A percentile compares a stretch with the other conserved stretches of the same genome.
These are phyloP conservation scores for Cucumis melo DNA, from an alignment of 306 rosid species.

Conservation along the genomic window DNA sequence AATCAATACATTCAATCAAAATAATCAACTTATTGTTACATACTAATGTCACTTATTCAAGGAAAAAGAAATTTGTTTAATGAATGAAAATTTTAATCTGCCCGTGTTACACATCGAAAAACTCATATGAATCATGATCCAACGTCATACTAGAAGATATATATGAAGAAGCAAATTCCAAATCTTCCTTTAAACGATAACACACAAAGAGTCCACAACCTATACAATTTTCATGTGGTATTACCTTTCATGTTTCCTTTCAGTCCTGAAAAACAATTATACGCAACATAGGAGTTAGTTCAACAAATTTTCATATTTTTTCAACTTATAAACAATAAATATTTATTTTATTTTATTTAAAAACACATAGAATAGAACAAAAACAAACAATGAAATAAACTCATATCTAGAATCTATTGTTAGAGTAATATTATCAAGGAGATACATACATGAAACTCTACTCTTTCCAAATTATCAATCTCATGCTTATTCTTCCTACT, in stretches of 20 bases:
- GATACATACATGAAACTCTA: background rate
- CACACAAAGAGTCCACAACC: conserved; percentile 89
- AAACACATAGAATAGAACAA: no score
- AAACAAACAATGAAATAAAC: no score
- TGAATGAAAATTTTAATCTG: background rate
- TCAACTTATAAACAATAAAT: background rate
- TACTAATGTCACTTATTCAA: background rate
- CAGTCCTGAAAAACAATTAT: conserved; percentile 29
- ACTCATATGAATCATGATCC: background rate
- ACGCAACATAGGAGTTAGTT: background rate
- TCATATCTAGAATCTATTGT: background rate
- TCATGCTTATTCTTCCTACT: background rate
- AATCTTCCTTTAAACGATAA: conserved; percentile 68
- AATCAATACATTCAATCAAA: no score
- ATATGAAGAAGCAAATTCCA: conserved; percentile 53
- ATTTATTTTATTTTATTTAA: no score
- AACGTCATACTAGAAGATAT: background rate
- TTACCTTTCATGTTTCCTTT: conserved; percentile 74
- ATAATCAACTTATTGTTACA: no score
- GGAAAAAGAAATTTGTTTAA: background rate
- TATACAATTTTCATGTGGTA: conserved; percentile 82
- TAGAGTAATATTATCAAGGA: background rate
- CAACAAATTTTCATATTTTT: background rate
- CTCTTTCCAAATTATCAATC: background rate
- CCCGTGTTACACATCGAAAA: background rate